phyloP scores from a whole-genome alignment of 148 eudicot genomes.

The Amaranthus cruentus region DNA sequence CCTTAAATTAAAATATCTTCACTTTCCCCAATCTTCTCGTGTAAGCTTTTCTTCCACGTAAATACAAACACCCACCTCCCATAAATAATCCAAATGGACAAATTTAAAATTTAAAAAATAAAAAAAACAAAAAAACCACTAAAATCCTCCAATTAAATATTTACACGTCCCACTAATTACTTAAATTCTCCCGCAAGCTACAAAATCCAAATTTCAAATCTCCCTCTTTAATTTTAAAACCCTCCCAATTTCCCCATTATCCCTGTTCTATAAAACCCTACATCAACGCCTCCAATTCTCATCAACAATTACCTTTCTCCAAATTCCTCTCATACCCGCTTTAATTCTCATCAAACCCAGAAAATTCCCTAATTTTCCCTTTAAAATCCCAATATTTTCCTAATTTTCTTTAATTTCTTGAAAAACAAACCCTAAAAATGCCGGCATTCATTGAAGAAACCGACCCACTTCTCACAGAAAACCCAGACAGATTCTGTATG shows the following conservation, averaged over 20 bases:
- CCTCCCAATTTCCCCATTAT: neutral
- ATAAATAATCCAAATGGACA: too few relatives aligned
- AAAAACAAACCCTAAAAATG: slow-evolving; percentile 29
- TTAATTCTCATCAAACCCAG: neutral
- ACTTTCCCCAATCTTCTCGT: neutral
- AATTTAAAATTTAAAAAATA: too few relatives aligned
- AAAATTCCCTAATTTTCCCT: neutral
- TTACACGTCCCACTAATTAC: neutral
- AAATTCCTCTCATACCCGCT: neutral
- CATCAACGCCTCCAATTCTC: neutral
- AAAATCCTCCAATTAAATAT: neutral
- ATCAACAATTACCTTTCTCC: too few relatives aligned
- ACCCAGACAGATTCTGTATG: slow-evolving; percentile 78
- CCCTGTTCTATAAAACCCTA: neutral
- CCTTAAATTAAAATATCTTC: neutral
- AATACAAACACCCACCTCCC: neutral
- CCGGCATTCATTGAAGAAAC: slow-evolving; percentile 53
- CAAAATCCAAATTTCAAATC: slow-evolving; percentile 6
- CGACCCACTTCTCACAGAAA: slow-evolving; percentile 41
- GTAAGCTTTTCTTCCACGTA: neutral
- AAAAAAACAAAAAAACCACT: neutral
- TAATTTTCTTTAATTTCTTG: neutral
- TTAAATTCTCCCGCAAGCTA: slow-evolving; percentile 11
- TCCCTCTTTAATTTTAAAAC: neutral
- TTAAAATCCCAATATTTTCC: neutral